A percentile compares a stretch with the other conserved stretches of the same genome.
These are phyloP conservation scores for Chytriomyces confervae DNA, from an alignment of 192 early-diverging fungal species.

Conservation along the genomic window DNA sequence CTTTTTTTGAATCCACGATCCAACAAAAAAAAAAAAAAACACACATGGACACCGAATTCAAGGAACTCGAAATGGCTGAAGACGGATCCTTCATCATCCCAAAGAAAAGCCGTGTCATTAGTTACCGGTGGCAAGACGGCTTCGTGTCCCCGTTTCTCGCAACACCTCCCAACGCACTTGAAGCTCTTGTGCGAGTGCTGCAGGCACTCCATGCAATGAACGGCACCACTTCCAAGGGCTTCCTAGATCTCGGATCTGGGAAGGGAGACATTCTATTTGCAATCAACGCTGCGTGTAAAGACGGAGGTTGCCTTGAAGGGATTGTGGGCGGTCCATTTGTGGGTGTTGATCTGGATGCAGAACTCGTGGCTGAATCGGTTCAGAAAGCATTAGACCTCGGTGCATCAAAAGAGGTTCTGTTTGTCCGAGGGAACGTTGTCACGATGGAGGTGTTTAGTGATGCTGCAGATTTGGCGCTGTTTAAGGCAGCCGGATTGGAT, in stretches of 20 bases:
- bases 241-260: slow-evolving; percentile 11
- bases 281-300: background rate
- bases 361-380: background rate
- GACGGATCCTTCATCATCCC: slow-evolving; percentile 16
- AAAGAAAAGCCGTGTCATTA: background rate
- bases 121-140: slow-evolving; percentile 11
- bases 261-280: slow-evolving; percentile 16
- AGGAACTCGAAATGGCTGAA: background rate
- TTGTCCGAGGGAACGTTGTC: slow-evolving; percentile 1
- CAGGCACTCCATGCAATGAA: background rate
- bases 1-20: no score
- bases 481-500: background rate
- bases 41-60: background rate
- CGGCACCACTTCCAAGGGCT: background rate
- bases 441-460: background rate
- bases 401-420: background rate
- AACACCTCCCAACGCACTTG: background rate
- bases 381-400: background rate
- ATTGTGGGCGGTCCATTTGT: background rate
- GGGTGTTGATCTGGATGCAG: slow-evolving; percentile 14
- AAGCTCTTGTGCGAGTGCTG: background rate
- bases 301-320: background rate
- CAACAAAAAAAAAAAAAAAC: no score
- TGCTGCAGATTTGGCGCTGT: background rate
- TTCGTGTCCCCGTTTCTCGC: slow-evolving; percentile 19